Evolutionary conservation across 2,329 filamentous ascomycete genomes (phyloP).

Genomic region (Ophiosphaerella korrae): DNA sequence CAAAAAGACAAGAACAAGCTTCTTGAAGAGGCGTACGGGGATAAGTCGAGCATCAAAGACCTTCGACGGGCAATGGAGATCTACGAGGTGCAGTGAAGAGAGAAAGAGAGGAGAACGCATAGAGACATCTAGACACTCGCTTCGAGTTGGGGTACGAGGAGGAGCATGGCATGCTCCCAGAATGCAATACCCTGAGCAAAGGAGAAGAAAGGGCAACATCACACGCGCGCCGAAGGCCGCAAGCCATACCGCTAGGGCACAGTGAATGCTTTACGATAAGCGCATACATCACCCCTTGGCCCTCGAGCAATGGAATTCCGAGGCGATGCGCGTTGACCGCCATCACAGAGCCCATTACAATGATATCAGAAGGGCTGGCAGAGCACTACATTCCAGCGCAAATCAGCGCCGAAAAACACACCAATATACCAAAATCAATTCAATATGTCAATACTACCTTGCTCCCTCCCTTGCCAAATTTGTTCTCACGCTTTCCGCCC

Average conservation of each 20-base stretch:
- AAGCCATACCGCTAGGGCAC: slow-evolving; percentile 15
- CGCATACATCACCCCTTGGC: not conserved
- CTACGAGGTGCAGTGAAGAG: slow-evolving; percentile 49
- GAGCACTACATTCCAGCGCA: no score
- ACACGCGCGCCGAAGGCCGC: slow-evolving; percentile 15
- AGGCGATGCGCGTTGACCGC: not conserved
- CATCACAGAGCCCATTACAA: not conserved
- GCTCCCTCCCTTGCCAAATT: not conserved
- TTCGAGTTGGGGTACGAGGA: slow-evolving; percentile 3
- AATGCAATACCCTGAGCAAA: not conserved
- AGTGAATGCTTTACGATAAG: not conserved
- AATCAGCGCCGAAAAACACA: no score
- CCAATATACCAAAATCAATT: no score
- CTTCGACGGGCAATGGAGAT: slow-evolving; percentile 52
- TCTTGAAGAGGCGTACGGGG: slow-evolving; percentile 55
- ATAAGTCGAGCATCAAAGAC: slow-evolving; percentile 51
- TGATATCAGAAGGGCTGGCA: no score
- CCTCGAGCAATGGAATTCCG: not conserved
- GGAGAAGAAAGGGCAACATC: slow-evolving; percentile 3
- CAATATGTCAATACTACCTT: not conserved
- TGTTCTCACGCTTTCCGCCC: no score
- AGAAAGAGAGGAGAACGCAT: slow-evolving; percentile 1
- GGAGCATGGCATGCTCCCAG: slow-evolving; percentile 1
- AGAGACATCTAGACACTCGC: slow-evolving; percentile 5
- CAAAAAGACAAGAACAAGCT: slow-evolving; percentile 45